Evolutionary conservation across 768 basidiomycete genomes (phyloP).

Genomic region (Collybia sp.): DNA sequence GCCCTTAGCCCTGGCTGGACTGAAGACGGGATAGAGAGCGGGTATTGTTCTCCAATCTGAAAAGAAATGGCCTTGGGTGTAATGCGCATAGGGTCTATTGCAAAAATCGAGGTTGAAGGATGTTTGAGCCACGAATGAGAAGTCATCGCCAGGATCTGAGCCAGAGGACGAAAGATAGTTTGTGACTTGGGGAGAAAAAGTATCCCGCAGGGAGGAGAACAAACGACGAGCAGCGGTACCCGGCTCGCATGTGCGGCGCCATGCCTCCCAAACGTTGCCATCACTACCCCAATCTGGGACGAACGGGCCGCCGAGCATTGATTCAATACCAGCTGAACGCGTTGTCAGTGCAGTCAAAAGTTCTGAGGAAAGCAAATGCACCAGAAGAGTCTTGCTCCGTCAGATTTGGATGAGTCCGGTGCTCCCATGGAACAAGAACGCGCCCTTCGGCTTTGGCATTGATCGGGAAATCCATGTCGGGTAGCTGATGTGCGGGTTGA

Average conservation of each 20-base stretch:
- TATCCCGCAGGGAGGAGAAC: conserved; percentile 68
- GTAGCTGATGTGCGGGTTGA: conserved; percentile 47
- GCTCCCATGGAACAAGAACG: conserved; percentile 91
- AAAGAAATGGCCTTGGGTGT: conserved; percentile 94
- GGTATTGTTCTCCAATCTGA: conserved; percentile 92
- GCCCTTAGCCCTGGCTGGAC: conserved; percentile 82
- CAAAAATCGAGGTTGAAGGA: conserved; percentile 80
- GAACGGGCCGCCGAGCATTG: conserved; percentile 61
- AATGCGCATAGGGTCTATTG: conserved; percentile 73
- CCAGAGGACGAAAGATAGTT: conserved; percentile 20
- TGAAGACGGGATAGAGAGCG: conserved; percentile 89
- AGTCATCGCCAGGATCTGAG: conserved; percentile 41
- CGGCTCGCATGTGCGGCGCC: conserved; percentile 86
- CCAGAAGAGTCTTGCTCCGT: conserved; percentile 44
- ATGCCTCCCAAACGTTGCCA: conserved; percentile 92
- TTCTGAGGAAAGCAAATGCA: conserved; percentile 16
- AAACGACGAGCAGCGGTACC: conserved; percentile 75
- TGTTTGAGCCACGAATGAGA: conserved; percentile 56
- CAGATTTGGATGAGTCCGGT: conserved; percentile 65
- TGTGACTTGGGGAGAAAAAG: conserved; percentile 24
- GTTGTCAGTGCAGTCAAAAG: conserved; percentile 9
- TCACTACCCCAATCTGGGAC: conserved; percentile 80
- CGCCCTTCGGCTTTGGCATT: conserved; percentile 94
- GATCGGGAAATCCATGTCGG: conserved; percentile 93
- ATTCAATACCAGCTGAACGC: conserved; percentile 42